Conservation (phyloP, 345 rosid genomes). For the Eucalyptus polybractea region DNA sequence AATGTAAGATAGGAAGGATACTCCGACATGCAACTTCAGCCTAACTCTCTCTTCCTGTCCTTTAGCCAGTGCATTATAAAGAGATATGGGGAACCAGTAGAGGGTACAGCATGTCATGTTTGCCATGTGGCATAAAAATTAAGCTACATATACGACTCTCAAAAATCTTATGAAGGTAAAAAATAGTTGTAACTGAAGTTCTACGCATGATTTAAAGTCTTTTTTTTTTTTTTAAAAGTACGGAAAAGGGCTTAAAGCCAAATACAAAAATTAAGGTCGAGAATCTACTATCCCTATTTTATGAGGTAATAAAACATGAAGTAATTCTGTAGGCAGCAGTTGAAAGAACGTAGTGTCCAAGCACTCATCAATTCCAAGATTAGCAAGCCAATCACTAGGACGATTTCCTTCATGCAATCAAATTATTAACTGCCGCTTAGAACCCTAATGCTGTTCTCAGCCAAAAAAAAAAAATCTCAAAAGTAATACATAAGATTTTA, state of each 20-base stretch:
- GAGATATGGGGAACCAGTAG: neutral
- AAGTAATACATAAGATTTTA: neutral
- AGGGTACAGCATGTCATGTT: neutral
- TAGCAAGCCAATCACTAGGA: neutral
- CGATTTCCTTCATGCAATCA: neutral
- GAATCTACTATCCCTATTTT: neutral
- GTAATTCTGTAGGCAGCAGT: neutral
- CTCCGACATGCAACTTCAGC: neutral
- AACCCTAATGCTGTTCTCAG: neutral
- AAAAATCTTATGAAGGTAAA: neutral
- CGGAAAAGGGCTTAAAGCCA: neutral
- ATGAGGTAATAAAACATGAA: neutral
- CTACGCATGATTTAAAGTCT: neutral
- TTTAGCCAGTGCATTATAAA: neutral
- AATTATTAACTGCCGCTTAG: neutral
- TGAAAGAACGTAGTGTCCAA: neutral
- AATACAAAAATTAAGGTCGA: neutral
- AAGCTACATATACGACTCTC: neutral
- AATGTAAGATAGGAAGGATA: neutral
- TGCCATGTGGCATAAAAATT: neutral
- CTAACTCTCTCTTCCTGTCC: neutral
- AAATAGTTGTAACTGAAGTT: neutral
- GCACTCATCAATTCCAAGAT: neutral
- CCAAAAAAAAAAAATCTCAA: neutral
- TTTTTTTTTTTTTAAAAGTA: neutral